Evolutionary conservation across 139 green algal species (phyloP), one percentile per base, ranked within the genome.

Genomic region (Volvox reticuliferus): DNA sequence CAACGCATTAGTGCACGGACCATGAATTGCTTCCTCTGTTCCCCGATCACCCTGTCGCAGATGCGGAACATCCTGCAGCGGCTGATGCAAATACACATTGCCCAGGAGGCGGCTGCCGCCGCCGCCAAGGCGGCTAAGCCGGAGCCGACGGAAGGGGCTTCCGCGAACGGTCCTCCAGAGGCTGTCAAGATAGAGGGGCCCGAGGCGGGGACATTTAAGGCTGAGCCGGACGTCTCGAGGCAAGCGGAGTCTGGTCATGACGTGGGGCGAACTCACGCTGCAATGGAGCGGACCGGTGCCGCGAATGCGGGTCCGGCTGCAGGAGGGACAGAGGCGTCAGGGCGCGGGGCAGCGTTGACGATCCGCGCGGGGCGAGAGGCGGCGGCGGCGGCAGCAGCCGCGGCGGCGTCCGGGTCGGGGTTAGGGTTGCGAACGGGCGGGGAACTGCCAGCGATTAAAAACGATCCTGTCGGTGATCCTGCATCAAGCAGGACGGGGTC

Each of bases 11-110:
- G 9, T 55, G 44, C 44, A 55, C 44, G 44, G 44, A 55, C 44
- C 44, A 55, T 55, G 44, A 14, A 55, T 14, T 55, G 44, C 9
- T 55, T 55, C 44, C 65, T 73, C 65, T 73, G 24, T 28, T 28
- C 16, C 16, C 65, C 65, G 24, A 24, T 12, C 65, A 21, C 71
- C 71, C 87, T 35, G 3, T 37, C 63, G 35, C 79, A 82, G 88
- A 68, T 82, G 44, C 79, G 82, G 1, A 63, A 76, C 68, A 85
- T 88, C 30, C 80, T 92, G 89, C 89, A 92, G 68, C 81, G 68
- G 33, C 80, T 88, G 68, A 68, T 68, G 37, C 44, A 67, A 30
- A 18, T 84, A 12, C 62, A 81, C 0, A 24, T 2, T 22, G 44
- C 35, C 65, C 89, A 88, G 69, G 65, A 87, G 73, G 82, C 26